Evolutionary conservation across 2,329 filamentous ascomycete species (phyloP).

Genomic region (Phialocephala subalpina): DNA sequence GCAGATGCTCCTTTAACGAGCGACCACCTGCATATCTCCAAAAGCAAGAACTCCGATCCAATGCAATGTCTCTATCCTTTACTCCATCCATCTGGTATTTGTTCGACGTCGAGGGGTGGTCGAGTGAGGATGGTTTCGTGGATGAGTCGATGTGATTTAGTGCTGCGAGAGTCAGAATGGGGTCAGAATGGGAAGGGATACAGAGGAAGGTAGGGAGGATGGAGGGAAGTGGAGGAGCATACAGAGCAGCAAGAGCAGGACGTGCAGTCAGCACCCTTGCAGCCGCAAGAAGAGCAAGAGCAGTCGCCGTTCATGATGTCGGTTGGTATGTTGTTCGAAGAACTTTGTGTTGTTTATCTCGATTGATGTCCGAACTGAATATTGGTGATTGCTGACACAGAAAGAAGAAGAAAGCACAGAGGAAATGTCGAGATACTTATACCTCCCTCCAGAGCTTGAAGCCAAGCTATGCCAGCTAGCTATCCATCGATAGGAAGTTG

Average conservation of each 20-base stretch:
- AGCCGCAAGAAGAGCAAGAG: conserved; percentile 22
- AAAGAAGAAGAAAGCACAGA: not conserved
- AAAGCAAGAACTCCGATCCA: not conserved
- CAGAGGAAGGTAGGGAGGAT: no score
- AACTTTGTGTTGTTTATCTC: conserved; percentile 11
- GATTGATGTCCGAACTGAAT: conserved; percentile 6
- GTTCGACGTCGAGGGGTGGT: conserved; percentile 5
- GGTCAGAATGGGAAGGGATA: not conserved
- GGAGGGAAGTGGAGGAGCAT: no score
- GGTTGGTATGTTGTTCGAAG: conserved; percentile 8
- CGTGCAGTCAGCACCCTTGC: conserved; percentile 18
- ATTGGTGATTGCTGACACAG: not conserved
- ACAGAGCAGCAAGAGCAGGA: conserved; percentile 31
- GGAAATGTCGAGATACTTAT: not conserved
- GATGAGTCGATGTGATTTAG: conserved; percentile 10
- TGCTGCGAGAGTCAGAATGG: conserved; percentile 6
- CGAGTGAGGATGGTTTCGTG: not conserved
- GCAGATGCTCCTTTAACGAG: not conserved
- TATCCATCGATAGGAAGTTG: not conserved
- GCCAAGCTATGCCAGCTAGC: conserved; percentile 5
- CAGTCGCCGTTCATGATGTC: conserved; percentile 21
- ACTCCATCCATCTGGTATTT: not conserved
- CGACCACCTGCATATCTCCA: not conserved
- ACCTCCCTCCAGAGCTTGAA: not conserved
- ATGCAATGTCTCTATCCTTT: conserved; percentile 4